phyloP scores from a whole-genome alignment of 768 basidiomycete species.

The Suillus decipiens region DNA sequence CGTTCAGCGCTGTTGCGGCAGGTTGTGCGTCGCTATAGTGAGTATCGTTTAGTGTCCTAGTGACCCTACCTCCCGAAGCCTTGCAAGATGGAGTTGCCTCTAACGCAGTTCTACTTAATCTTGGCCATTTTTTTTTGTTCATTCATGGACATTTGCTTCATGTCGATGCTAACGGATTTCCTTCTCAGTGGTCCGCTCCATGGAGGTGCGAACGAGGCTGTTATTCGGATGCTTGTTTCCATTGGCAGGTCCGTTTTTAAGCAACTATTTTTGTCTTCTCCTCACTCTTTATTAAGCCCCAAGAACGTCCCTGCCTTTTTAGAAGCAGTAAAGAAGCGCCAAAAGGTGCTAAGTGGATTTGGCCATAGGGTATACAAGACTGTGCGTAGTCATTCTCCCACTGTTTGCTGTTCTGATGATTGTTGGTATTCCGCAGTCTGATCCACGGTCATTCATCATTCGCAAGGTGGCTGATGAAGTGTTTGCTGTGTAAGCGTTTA shows the following conservation, averaged over 20 bases:
- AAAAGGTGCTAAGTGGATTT: constrained; percentile 88
- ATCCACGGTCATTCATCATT: constrained; percentile 89
- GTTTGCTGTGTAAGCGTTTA: constrained; percentile 70
- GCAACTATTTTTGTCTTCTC: not conserved
- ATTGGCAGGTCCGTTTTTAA: constrained; percentile 67
- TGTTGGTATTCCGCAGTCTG: constrained; percentile 52
- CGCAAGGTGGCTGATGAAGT: constrained; percentile 89
- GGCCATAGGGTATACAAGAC: constrained; percentile 87
- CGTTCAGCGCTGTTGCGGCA: constrained; percentile 86
- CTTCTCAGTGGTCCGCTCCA: constrained; percentile 31
- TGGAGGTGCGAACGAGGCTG: constrained; percentile 91
- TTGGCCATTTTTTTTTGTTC: not conserved
- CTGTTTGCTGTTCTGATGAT: constrained; percentile 2
- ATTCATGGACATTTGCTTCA: not conserved
- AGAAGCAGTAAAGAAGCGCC: constrained; percentile 83
- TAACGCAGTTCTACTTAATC: not conserved
- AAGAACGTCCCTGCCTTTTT: constrained; percentile 85
- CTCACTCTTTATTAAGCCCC: constrained; percentile 45
- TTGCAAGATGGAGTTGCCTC: not conserved
- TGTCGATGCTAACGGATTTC: not conserved
- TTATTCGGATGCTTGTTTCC: constrained; percentile 89
- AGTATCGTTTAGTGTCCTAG: constrained; percentile 31
- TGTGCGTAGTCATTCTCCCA: constrained; percentile 36
- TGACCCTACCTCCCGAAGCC: not conserved
- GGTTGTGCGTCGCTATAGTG: constrained; percentile 89